Evolutionary conservation across 139 green algal genomes (phyloP).

Genomic region (Gonium pectorale): DNA sequence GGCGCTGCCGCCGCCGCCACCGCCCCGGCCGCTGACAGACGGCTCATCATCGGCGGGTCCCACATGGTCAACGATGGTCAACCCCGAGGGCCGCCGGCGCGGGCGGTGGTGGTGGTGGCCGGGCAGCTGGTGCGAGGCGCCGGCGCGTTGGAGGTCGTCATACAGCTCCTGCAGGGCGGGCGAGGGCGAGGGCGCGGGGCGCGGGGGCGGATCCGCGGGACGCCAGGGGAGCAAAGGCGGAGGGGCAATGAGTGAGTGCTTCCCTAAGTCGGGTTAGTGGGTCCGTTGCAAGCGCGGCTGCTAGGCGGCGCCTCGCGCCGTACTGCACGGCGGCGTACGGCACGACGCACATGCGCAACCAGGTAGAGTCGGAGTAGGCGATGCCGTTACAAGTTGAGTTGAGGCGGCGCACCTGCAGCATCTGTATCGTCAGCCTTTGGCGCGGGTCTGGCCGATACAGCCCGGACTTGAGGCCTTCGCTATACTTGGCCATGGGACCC

Average conservation of each 20-base stretch:
- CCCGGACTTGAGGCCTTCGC: conserved; percentile 50
- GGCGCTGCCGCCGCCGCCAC: no score
- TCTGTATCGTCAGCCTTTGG: conserved; percentile 77
- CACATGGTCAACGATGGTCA: conserved; percentile 69
- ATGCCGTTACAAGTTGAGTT: no score
- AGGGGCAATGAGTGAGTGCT: no score
- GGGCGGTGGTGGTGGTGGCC: neutral
- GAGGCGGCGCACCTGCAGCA: conserved; percentile 74
- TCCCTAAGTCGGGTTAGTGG: no score
- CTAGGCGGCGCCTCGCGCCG: no score
- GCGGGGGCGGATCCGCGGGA: no score
- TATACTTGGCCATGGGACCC: conserved; percentile 70
- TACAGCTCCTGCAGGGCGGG: conserved; percentile 75
- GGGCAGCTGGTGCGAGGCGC: neutral
- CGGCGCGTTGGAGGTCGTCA: conserved; percentile 49
- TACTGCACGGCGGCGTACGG: no score
- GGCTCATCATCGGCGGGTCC: neutral
- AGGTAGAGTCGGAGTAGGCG: no score
- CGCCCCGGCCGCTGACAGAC: neutral
- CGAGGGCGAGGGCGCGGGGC: no score
- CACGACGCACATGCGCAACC: no score
- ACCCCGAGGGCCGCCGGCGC: conserved; percentile 29
- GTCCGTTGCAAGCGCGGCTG: no score
- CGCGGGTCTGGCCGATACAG: conserved; percentile 76
- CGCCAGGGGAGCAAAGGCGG: no score